These are phyloP conservation scores for Taphrina wiesneri DNA, from an alignment of 1,139 yeast genomes.

Conservation along the genomic window DNA sequence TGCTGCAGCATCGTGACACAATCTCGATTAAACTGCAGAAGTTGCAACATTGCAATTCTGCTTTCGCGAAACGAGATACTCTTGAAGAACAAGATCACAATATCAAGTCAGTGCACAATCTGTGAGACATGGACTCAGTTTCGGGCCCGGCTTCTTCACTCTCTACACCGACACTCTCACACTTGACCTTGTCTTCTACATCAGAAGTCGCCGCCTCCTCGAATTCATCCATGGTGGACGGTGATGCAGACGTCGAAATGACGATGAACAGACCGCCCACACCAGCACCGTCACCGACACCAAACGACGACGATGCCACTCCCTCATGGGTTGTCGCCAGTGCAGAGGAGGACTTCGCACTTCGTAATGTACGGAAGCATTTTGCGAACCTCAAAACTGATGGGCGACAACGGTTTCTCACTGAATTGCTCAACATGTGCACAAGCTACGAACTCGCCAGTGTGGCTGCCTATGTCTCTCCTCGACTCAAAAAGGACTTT, in stretches of 20 bases:
- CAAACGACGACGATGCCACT: constrained; percentile 34
- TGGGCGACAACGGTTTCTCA: constrained; percentile 41
- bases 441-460: constrained; percentile 67
- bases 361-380: constrained; percentile 36
- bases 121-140: neutral
- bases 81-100: neutral
- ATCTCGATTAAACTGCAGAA: no score
- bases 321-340: constrained; percentile 26
- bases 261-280: constrained; percentile 39
- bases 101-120: neutral
- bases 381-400: constrained; percentile 34
- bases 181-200: neutral
- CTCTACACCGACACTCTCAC: neutral
- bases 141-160: neutral
- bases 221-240: neutral
- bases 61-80: neutral
- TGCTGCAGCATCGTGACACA: neutral
- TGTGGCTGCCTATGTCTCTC: constrained; percentile 71
- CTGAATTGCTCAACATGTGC: constrained; percentile 43
- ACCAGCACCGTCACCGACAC: constrained; percentile 44
- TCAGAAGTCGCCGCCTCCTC: neutral
- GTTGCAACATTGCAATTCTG: neutral
- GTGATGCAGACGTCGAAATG: neutral
- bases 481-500: constrained; percentile 80
- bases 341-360: constrained; percentile 27